These are phyloP conservation scores for Candida boidinii DNA, from an alignment of 805 yeast genomes.

Conservation along the genomic window DNA sequence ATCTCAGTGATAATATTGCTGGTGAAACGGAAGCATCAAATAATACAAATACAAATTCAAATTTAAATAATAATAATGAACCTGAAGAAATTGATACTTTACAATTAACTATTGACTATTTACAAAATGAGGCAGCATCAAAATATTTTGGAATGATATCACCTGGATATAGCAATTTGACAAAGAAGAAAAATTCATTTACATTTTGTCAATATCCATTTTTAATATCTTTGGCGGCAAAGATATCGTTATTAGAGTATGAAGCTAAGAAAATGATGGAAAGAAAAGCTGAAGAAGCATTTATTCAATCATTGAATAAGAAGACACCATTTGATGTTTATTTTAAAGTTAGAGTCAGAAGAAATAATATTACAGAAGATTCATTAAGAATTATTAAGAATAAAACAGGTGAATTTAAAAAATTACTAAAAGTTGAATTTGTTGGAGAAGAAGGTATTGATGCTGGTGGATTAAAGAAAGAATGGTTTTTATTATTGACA, in stretches of 20 bases:
- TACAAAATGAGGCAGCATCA: constrained; percentile 26
- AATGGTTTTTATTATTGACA: constrained; percentile 80
- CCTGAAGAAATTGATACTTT: constrained; percentile 15
- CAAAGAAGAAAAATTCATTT: constrained; percentile 26
- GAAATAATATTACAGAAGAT: constrained; percentile 63
- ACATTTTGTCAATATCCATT: constrained; percentile 82
- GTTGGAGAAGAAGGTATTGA: constrained; percentile 88
- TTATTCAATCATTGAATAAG: constrained; percentile 61
- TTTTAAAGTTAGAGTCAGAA: constrained; percentile 58
- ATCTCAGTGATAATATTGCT: too few species aligned
- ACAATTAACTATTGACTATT: constrained; percentile 36
- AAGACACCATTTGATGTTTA: constrained; percentile 57
- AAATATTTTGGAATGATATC: constrained; percentile 27
- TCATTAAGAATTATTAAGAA: constrained; percentile 57
- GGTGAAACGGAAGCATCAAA: too few species aligned
- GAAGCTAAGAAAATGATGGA: constrained; percentile 81
- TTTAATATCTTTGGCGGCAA: constrained; percentile 71
- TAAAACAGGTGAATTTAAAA: constrained; percentile 54
- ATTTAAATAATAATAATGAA: constrained; percentile 16
- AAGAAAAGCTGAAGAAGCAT: constrained; percentile 82
- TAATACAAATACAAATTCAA: background rate
- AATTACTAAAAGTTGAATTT: constrained; percentile 72
- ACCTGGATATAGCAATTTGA: constrained; percentile 13
- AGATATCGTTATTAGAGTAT: constrained; percentile 71
- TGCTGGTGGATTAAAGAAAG: constrained; percentile 91